Evolutionary conservation across 768 basidiomycete species (phyloP), one percentile per base, ranked within the genome.

Genomic region (Kwoniella sp.): DNA sequence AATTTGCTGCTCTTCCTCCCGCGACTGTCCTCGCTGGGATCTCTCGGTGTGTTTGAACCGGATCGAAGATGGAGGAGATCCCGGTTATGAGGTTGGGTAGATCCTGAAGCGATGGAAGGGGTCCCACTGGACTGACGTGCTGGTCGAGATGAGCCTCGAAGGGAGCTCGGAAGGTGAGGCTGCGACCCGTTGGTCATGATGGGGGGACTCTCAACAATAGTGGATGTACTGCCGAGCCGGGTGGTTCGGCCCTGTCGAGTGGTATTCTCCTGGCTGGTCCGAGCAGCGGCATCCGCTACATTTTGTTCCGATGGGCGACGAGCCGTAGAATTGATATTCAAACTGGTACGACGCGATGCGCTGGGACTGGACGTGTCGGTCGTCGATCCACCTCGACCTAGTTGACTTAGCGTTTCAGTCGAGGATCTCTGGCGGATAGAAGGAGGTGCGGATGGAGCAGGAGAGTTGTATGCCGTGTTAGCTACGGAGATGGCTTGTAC

Each of bases 1-100:
- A 73, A 70, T 26, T 63, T 70, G 49, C 50, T 40, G 23, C 51
- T 39, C 36, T 60, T 63, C 17, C 66, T 45, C 8, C 63, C 63
- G 25, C 67, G 53, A 29, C 59, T 22, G 28, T 60, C 59, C 22
- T 49, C 56, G 22, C 46, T 40, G 19, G 53, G 22, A 10, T 56
- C 55, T 22, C 42, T 32, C 10, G 20, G 42, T 11, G 29, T 44
- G 25, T 37, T 45, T 11, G 49, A 46, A 5, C 23, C 22, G 5
- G 25, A 23, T 23, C 46, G 44, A 1, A 60, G 50, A 49, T 60
- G 53, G 22, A 48, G 50, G n/a, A 52, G 15, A 20, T 40, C 44
- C 8, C 45, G 59, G 11, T 38, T 38, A 20, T 22, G 11, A 22
- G 19, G 15, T 22, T 38, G 23, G 37, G 37, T 20, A 19, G 9